These are phyloP conservation scores for Nakazawaea wyomingensis DNA, from an alignment of 805 yeast species.

Conservation along the genomic window DNA sequence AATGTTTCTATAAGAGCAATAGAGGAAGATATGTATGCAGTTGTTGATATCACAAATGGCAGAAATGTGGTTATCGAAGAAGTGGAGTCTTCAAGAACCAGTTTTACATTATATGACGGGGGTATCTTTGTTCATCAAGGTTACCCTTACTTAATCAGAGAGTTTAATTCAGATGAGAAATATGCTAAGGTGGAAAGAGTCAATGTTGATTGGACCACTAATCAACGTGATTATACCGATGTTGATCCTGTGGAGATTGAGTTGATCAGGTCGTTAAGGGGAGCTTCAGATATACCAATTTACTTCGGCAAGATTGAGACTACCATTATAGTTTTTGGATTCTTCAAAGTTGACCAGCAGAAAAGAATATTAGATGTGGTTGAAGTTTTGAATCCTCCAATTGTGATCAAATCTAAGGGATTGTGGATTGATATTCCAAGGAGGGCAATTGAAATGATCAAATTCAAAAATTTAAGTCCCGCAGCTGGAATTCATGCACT, in stretches of 20 bases:
- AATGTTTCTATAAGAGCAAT: conserved; percentile 76
- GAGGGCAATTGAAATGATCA: conserved; percentile 53
- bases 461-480: conserved; percentile 51
- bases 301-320: conserved; percentile 72
- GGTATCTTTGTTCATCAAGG: conserved; percentile 96
- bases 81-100: conserved; percentile 81
- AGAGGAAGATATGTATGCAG: conserved; percentile 79
- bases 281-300: conserved; percentile 48
- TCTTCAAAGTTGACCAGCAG: conserved; percentile 74
- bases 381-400: conserved; percentile 88
- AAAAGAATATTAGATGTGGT: conserved; percentile 87
- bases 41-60: conserved; percentile 80
- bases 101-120: conserved; percentile 86
- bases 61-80: conserved; percentile 80
- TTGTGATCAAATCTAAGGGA: conserved; percentile 64
- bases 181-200: conserved; percentile 85
- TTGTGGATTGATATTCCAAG: conserved; percentile 87
- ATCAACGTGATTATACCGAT: conserved; percentile 88
- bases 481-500: conserved; percentile 98
- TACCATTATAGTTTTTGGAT: conserved; percentile 84
- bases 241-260: conserved; percentile 82
- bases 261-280: conserved; percentile 47
- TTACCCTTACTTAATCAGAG: conserved; percentile 77
- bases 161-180: conserved; percentile 71
- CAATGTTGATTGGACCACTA: conserved; percentile 90